phyloP scores from a whole-genome alignment of 768 basidiomycete species.

The Lentinula boryana region DNA sequence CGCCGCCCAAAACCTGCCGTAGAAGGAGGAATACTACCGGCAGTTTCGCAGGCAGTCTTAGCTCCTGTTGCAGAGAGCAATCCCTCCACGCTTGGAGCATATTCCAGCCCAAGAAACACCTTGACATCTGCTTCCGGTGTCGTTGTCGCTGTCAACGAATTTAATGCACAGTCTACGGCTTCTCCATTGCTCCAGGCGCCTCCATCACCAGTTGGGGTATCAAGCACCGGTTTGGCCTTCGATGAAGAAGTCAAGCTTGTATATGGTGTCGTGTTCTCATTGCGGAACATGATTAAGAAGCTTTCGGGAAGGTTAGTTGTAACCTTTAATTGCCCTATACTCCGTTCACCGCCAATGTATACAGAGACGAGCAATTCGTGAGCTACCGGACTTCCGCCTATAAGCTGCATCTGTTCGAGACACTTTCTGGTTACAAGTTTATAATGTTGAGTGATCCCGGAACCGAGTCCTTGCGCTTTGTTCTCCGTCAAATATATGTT shows the following conservation, averaged over 20 bases:
- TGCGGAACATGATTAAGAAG: slow-evolving; percentile 95
- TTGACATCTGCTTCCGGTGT: slow-evolving; percentile 59
- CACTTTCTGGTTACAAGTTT: slow-evolving; percentile 90
- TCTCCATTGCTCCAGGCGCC: slow-evolving; percentile 32
- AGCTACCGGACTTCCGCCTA: slow-evolving; percentile 89
- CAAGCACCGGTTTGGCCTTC: slow-evolving; percentile 69
- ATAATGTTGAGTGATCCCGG: slow-evolving; percentile 87
- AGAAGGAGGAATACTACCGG: slow-evolving; percentile 70
- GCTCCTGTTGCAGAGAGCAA: slow-evolving; percentile 23
- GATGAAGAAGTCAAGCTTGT: slow-evolving; percentile 98
- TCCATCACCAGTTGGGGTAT: slow-evolving; percentile 22
- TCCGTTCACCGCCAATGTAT: not conserved
- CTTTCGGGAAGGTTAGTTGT: slow-evolving; percentile 69
- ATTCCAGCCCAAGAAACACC: slow-evolving; percentile 60
- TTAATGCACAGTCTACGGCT: slow-evolving; percentile 23
- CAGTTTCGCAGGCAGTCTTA: slow-evolving; percentile 69
- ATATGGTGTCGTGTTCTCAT: slow-evolving; percentile 88
- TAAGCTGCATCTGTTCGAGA: slow-evolving; percentile 91
- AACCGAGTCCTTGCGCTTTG: slow-evolving; percentile 74
- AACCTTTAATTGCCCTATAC: not conserved
- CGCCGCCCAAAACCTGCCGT: slow-evolving; percentile 67
- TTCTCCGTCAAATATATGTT: slow-evolving; percentile 85
- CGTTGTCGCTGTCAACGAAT: slow-evolving; percentile 57
- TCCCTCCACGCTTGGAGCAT: slow-evolving; percentile 27
- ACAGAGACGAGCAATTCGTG: slow-evolving; percentile 86